A percentile compares a stretch with the other conserved stretches of the same genome.
These are phyloP conservation scores for Barnettozyma siamensis DNA, from an alignment of 805 yeast genomes.

Conservation along the genomic window DNA sequence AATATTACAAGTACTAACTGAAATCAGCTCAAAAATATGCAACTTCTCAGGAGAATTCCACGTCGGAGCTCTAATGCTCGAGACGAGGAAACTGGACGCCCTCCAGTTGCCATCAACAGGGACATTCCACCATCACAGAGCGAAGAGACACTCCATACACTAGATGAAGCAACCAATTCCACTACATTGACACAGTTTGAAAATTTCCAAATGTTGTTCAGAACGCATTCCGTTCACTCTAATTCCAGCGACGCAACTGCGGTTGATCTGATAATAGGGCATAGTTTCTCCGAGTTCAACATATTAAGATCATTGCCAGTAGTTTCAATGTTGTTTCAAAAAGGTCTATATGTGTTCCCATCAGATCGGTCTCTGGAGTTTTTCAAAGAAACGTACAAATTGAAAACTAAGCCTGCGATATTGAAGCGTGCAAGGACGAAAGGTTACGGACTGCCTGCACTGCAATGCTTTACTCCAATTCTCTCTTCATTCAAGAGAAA, in stretches of 20 bases:
- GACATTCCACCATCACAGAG: not conserved
- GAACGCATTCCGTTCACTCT: not conserved
- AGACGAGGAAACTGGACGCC: too few relatives aligned
- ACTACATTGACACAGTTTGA: not conserved
- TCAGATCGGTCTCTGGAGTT: conserved; percentile 27
- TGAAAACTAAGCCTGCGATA: conserved; percentile 22
- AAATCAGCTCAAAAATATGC: not conserved
- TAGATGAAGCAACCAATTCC: not conserved
- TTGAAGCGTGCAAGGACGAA: conserved; percentile 12
- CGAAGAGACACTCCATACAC: not conserved
- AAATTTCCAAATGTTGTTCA: not conserved
- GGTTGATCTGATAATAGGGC: conserved; percentile 21
- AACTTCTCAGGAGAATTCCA: not conserved
- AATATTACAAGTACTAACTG: too few relatives aligned
- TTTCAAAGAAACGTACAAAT: conserved; percentile 21
- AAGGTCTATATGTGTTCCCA: conserved; percentile 35
- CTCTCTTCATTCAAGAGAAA: conserved; percentile 27
- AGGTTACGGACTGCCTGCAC: conserved; percentile 29
- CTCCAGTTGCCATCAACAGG: not conserved
- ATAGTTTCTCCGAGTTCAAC: conserved; percentile 20
- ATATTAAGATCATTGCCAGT: conserved; percentile 28
- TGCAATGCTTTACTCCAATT: conserved; percentile 28
- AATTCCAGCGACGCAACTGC: conserved; percentile 9
- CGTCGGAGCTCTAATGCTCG: not conserved
- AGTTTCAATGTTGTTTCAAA: conserved; percentile 28